These are phyloP conservation scores for Colletotrichum musae DNA, from an alignment of 2,329 filamentous ascomycete species.

Conservation along the genomic window DNA sequence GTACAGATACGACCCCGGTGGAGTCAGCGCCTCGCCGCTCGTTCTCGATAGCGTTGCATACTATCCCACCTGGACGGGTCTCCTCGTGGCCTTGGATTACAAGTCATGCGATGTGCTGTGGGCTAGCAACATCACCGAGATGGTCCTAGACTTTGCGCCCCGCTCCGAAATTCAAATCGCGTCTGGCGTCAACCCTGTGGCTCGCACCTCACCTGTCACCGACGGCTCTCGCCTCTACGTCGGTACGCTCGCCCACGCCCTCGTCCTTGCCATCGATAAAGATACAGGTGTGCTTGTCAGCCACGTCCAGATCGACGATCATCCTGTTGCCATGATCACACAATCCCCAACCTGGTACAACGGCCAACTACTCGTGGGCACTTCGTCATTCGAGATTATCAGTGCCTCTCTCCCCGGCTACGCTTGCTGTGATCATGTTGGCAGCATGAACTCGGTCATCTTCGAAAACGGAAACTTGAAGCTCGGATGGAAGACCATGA, in stretches of 20 bases:
- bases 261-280: constrained; percentile 7
- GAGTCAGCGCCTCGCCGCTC: constrained; percentile 30
- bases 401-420: not conserved
- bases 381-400: not conserved
- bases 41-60: constrained; percentile 43
- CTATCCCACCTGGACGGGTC: constrained; percentile 51
- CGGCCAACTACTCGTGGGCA: not conserved
- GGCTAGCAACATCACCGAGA: constrained; percentile 47
- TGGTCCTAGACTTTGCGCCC: constrained; percentile 43
- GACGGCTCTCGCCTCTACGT: not conserved
- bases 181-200: not conserved
- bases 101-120: constrained; percentile 44
- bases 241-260: constrained; percentile 1
- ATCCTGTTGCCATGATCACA: not conserved
- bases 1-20: not conserved
- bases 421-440: not conserved
- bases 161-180: constrained; percentile 4
- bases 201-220: constrained; percentile 15
- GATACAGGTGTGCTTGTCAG: not conserved
- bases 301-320: not conserved
- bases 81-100: constrained; percentile 51
- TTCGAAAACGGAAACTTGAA: not conserved
- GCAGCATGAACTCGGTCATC: constrained; percentile 8
- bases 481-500: not conserved
- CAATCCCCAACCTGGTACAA: not conserved